phyloP scores from a whole-genome alignment of 805 yeast genomes.

The Pichia scutulata region DNA sequence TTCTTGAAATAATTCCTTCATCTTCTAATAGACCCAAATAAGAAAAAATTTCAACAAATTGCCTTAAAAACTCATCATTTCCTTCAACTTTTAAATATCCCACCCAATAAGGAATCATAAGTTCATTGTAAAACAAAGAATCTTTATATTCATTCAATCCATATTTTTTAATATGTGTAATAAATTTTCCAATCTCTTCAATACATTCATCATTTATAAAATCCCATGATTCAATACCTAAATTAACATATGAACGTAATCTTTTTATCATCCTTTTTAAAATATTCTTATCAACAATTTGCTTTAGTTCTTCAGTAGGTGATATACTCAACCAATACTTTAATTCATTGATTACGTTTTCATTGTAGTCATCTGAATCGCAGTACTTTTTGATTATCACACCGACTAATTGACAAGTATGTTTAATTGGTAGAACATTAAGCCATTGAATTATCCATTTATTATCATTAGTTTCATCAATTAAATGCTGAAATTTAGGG shows the following conservation, averaged over 20 bases:
- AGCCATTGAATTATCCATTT: neutral
- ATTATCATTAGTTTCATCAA: neutral
- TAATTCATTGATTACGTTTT: neutral
- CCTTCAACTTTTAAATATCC: neutral
- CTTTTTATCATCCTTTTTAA: neutral
- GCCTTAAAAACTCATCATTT: neutral
- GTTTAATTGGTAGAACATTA: neutral
- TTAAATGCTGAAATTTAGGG: neutral
- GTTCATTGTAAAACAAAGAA: neutral
- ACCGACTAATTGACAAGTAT: neutral
- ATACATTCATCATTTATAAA: neutral
- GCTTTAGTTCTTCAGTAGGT: neutral
- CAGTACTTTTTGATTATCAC: neutral
- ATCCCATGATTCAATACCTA: neutral
- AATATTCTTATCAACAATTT: neutral
- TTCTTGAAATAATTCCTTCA: neutral
- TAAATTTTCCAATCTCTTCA: neutral
- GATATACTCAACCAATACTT: neutral
- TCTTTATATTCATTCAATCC: neutral
- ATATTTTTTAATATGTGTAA: neutral
- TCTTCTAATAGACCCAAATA: neutral
- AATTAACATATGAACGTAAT: neutral
- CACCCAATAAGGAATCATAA: neutral
- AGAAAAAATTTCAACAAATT: neutral
- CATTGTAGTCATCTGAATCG: neutral